phyloP scores from a whole-genome alignment of 495 filamentous ascomycete species.

The Talaromyces nanjingensis region DNA sequence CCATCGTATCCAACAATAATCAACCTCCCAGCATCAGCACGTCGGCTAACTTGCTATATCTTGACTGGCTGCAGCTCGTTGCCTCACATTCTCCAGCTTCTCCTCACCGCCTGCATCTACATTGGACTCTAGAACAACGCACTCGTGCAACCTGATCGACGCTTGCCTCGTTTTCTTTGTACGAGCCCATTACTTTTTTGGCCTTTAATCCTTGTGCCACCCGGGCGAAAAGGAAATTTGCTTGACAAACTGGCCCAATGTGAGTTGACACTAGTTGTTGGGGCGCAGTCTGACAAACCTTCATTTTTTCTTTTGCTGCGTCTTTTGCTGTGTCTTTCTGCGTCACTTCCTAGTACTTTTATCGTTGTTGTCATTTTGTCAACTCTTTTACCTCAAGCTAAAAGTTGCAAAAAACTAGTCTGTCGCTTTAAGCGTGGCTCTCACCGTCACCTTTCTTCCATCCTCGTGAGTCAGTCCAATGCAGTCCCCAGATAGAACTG shows the following conservation, averaged over 20 bases:
- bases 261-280: constrained; percentile 3
- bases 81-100: background rate
- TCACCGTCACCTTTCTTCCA: background rate
- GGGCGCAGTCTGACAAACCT: background rate
- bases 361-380: background rate
- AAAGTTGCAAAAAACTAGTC: background rate
- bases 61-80: constrained; percentile 1
- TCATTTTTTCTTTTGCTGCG: background rate
- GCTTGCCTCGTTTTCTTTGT: constrained; percentile 8
- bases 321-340: background rate
- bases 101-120: constrained; percentile 7
- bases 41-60: constrained; percentile 2
- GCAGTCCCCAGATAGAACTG: constrained; percentile 7
- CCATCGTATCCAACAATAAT: background rate
- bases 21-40: background rate
- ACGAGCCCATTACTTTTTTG: constrained; percentile 1
- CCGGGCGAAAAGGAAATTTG: background rate
- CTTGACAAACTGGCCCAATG: background rate
- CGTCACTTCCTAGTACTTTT: background rate
- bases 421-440: background rate
- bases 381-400: background rate
- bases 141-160: constrained; percentile 6
- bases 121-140: constrained; percentile 3
- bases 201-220: background rate
- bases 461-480: constrained; percentile 1